Evolutionary conservation across 495 filamentous ascomycete genomes (phyloP).

Genomic region (Darksidea phi): DNA sequence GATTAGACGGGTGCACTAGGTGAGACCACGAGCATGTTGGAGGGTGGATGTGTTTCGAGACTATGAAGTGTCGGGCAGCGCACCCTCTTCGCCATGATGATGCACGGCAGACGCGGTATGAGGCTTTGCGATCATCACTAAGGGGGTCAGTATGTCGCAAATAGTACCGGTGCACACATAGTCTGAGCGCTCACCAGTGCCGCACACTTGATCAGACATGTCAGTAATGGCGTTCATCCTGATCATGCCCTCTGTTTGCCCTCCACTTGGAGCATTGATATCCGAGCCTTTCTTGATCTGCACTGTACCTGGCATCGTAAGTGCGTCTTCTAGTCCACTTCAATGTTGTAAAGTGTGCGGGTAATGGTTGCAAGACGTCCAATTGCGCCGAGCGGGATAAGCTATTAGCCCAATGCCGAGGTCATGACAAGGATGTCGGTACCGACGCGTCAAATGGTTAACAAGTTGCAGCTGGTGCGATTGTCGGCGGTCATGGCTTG

Average conservation of each 20-base stretch:
- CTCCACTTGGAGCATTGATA: conserved; percentile 37
- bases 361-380: no score
- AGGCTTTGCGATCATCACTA: conserved; percentile 56
- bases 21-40: neutral
- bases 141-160: no score
- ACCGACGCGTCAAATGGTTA: neutral
- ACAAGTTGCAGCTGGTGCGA: no score
- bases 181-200: conserved; percentile 22
- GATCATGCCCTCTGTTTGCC: conserved; percentile 54
- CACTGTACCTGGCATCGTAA: conserved; percentile 32
- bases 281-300: conserved; percentile 39
- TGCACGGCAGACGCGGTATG: conserved; percentile 54
- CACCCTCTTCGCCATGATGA: conserved; percentile 53
- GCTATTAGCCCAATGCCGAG: neutral
- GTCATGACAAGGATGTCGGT: neutral
- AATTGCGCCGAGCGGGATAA: no score
- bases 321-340: no score
- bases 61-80: neutral
- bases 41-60: neutral
- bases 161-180: no score
- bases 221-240: conserved; percentile 57
- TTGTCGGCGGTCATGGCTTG: no score
- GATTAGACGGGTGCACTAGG: neutral
- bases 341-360: neutral
- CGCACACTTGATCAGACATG: conserved; percentile 58